Conservation (phyloP, 2,329 filamentous ascomycete species). For the Aspergillus sp. region DNA sequence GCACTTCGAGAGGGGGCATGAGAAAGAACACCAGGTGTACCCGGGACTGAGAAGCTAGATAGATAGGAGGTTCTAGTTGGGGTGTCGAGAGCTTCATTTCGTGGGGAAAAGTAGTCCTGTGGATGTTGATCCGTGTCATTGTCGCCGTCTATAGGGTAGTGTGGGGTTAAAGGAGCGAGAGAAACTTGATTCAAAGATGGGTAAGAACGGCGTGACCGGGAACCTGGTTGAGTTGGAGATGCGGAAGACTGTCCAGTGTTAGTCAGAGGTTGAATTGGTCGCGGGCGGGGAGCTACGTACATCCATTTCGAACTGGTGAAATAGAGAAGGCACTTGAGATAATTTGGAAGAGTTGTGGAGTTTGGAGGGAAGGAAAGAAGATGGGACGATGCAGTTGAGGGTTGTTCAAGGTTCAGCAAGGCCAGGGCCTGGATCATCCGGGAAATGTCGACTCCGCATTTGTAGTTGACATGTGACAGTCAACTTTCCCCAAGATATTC, state of each 20-base stretch:
- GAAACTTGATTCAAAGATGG: slow-evolving; percentile 61
- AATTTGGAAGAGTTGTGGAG: not conserved
- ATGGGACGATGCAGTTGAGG: not conserved
- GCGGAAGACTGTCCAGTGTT: not conserved
- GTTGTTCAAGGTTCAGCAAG: not conserved
- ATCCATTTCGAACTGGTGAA: slow-evolving; percentile 3
- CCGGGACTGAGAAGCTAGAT: slow-evolving; percentile 43
- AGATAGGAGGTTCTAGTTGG: slow-evolving; percentile 40
- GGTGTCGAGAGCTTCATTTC: slow-evolving; percentile 25
- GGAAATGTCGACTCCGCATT: slow-evolving; percentile 10
- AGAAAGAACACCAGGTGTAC: slow-evolving; percentile 44
- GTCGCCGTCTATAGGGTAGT: slow-evolving; percentile 54
- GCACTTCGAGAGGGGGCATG: slow-evolving; percentile 43
- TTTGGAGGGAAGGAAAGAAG: not conserved
- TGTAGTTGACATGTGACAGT: slow-evolving; percentile 10
- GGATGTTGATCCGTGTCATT: slow-evolving; percentile 23
- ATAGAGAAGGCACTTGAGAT: not conserved
- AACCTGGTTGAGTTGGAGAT: slow-evolving; percentile 25
- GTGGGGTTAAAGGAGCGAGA: slow-evolving; percentile 59
- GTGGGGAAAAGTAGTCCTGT: slow-evolving; percentile 32
- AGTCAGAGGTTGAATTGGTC: not conserved
- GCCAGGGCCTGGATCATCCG: not conserved
- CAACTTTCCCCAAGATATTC: not conserved
- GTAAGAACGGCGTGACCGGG: slow-evolving; percentile 54
- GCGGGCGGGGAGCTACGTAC: not conserved